Evolutionary conservation across 768 basidiomycete genomes (phyloP), one percentile per base, ranked within the genome.

Genomic region (Russula brevipes): DNA sequence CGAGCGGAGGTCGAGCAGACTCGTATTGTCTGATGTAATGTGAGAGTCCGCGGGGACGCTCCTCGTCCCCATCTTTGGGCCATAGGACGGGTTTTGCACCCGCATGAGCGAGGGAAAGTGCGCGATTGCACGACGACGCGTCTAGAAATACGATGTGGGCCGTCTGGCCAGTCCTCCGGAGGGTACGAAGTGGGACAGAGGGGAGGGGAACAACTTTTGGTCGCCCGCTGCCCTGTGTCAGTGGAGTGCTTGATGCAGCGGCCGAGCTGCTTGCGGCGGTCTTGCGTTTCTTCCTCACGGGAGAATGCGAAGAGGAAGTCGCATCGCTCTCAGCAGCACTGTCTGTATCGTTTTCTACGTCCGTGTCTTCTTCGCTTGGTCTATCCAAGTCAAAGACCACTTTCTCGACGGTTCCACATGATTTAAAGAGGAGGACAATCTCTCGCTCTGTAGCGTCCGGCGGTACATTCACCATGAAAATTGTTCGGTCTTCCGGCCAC

Each of bases 381-480:
- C 75, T 68, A 63, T 83, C 81, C 14, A 77, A 75, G 59, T 85
- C 82, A 68, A 94, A 89, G 1, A 84, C 67, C 10, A 94, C 85
- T 54, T 78, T 79, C 73, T 96, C 94, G 17, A 95, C 80, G 0
- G 85, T 86, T 30, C 94, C 94, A 59, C 81, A 85, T 30, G 79
- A 70, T 70, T 86, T 86, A 78, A 95, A 95, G n/a, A 97, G 77
- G 11, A 82, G 74, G 2, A 84, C 77, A 0, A 97, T 74, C 70
- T 94, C 91, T 42, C 89, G 80, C 68, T 91, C 89, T 1, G 91
- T 90, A 3, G 91, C 84, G 72, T 96, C 93, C 59, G 92, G 87
- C 2, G 95, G 94, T 5, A 95, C 76, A 69, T 98, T 97, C 59
- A 89, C 90, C 2, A 95, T 76, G 70, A 98, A 98, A 10, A 96